A percentile compares a stretch with the other conserved stretches of the same genome.
phyloP scores from a whole-genome alignment of 495 filamentous ascomycete species.

The Penicillium nucicola region DNA sequence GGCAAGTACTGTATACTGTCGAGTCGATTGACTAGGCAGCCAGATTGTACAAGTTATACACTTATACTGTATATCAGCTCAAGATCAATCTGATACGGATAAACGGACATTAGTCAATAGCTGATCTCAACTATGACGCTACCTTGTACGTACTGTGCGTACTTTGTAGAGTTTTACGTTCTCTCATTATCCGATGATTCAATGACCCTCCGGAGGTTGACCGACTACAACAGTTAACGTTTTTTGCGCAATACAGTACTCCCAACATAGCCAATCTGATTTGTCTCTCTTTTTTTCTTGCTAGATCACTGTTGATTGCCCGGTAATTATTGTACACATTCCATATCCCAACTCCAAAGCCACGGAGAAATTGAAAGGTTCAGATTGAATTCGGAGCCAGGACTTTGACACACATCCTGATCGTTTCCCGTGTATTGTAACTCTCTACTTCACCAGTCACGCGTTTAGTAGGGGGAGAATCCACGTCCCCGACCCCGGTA shows the following conservation, averaged over 20 bases:
- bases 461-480: slow-evolving; percentile 71
- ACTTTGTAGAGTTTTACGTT: too few relatives aligned
- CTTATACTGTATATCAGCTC: not conserved
- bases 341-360: slow-evolving; percentile 36
- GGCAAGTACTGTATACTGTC: too few relatives aligned
- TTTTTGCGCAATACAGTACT: too few relatives aligned
- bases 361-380: slow-evolving; percentile 15
- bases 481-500: slow-evolving; percentile 74
- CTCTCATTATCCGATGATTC: too few relatives aligned
- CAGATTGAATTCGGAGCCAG: slow-evolving; percentile 4
- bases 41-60: not conserved
- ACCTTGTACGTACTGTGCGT: too few relatives aligned
- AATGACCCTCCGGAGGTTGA: too few relatives aligned
- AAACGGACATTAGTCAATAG: too few relatives aligned
- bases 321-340: slow-evolving; percentile 37
- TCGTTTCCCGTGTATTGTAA: too few relatives aligned
- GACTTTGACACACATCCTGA: slow-evolving; percentile 2
- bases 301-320: slow-evolving; percentile 6
- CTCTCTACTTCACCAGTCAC: not conserved
- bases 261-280: not conserved
- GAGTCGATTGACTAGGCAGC: not conserved
- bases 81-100: too few relatives aligned
- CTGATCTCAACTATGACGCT: too few relatives aligned
- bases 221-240: too few relatives aligned
- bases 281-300: slow-evolving; percentile 2